Base-by-base conservation (phyloP, 1,139 yeast species). In the Wickerhamiella pararugosa region DNA sequence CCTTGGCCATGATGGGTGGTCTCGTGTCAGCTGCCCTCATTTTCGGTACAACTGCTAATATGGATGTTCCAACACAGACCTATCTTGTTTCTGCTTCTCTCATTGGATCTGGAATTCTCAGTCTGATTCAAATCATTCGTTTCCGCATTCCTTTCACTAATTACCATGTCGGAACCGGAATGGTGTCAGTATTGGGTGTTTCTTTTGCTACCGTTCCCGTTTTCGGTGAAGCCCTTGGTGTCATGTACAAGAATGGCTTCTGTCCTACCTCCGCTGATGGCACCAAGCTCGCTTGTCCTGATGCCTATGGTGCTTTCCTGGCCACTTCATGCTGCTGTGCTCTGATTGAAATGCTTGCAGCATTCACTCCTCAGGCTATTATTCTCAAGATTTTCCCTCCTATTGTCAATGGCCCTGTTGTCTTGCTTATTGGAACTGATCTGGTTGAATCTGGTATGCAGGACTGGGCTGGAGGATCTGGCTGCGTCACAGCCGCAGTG, bases 1-100 rank as follows among this genome's bases (percentile, higher is more conserved):
- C 93, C 1, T 64, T 84, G 51, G 79, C 95, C 34, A 82, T 84
- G 94, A 64, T 84, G 62, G 95, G 94, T 7, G 95, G 95, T 53
- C 74, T 84, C 39, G 79, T 80, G 34, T 68, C 92, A 9, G 94
- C 94, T 5, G 92, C 94, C 2, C 62, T 83, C 44, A 66, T 82
- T 51, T 79, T 81, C 40, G 64, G 84, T 1, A 53, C 65, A 6
- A 61, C 70, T 27, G 86, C 87, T 21, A 70, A 79, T 57, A 66
- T 84, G 44, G 61, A 60, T 29, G 50, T 64, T 15, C 69, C 61
- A 3, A 48, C 64, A 10, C 69, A 74, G 40, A 78, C 80, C 54
- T 84, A 83, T 60, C 64, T 86, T 51, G 93, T 86, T 25, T 76
- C 87, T 31, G 75, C 78, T 4, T 75, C 92, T 1, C 67, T 84